Base-by-base conservation (phyloP, 352 stramenopile species). In the Phytophthora hibernalis region DNA sequence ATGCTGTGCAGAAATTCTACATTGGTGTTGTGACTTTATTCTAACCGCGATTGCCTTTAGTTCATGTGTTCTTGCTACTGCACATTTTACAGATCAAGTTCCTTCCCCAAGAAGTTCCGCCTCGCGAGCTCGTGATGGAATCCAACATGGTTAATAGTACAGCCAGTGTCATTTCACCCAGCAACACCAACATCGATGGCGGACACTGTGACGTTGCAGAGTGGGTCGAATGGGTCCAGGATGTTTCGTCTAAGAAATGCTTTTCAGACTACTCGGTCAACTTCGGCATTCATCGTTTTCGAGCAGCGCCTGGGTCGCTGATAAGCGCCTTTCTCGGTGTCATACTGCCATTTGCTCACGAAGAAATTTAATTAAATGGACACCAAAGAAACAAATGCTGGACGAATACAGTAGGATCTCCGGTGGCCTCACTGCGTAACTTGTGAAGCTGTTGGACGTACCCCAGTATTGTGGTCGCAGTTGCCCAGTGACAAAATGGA, bases 361-460 rank as follows among this genome's bases (percentile, higher is more conserved):
- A 61, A 7, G 59, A 50, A 40, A 38, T 61, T 15, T 21, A 54
- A 54, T 15, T 21, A 54, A 54, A 42, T 60, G 26, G 49, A 21
- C 16, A 54, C 38, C 1, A 15, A 49, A 59, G 22, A 67, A 67
- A 43, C 7, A 54, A 2, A 7, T 61, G 12, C 59, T 67, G 38
- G 49, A 60, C 48, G 60, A 42, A 26, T 60, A 60, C 26, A 66
- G 60, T 13, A 44, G 31, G 13, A 60, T 50, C n/a, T 48, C 52
- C 1, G 59, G 38, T 13, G 18, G 49, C 15, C 33, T 67, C 3
- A 54, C 59, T 9, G 42, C 30, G 11, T 24, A 61, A 21, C 10
- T 66, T 30, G 54, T 61, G 49, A 66, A 66, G n/a, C 58, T 38
- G 5, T 38, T 65, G 15, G 58, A 59, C 16, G 30, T 66, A 18